Base-by-base conservation (phyloP, 2,329 filamentous ascomycete species). In the Chlorencoelia australis region DNA sequence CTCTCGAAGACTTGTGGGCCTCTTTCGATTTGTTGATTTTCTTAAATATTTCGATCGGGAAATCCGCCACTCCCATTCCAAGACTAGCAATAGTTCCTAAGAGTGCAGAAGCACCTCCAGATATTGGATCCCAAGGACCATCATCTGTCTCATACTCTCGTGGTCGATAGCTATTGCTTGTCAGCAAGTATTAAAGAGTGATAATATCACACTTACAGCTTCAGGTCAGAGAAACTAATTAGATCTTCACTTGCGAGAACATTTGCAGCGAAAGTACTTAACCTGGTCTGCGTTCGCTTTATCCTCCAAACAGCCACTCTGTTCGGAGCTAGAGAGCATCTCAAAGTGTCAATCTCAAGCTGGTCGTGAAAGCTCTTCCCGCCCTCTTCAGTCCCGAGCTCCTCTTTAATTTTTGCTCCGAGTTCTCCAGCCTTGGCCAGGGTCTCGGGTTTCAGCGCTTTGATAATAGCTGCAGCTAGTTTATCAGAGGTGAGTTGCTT, bases 61-160 rank as follows among this genome's bases (percentile, higher is more conserved):
- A 71, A 51, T 94, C 86, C 1, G 83, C 83, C 26, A 94, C 69
- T 1, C 85, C 84, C 71, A 93, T 82, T 51, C 83, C 74, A 39
- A 95, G 79, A 25, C 73, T 81, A 17, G 81, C 78, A 30, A 91
- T 66, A n/a, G 88, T 89, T 5, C 82, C 82, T n/a, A 94, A 65
- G 1, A 95, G 61, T 0, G 87, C 84, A 29, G 76, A 74, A 0
- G 85, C 78, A 11, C 77, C 82, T 14, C 84, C 85, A 10, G 81
- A 78, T 16, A 93, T 73, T 0, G 86, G 85, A 46, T 91, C 86
- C 51, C 73, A 77, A 0, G 85, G 86, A 29, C 87, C 81, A 20
- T 81, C 75, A 40, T 86, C 82, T 0, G 82, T 84, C 45, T 81
- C 75, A 56, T 89, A 86, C 55, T 93, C 83, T 41, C 62, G 57